These are phyloP conservation scores for Aspergillus costaricaensis DNA, from an alignment of 2,329 filamentous ascomycete species.

Conservation along the genomic window DNA sequence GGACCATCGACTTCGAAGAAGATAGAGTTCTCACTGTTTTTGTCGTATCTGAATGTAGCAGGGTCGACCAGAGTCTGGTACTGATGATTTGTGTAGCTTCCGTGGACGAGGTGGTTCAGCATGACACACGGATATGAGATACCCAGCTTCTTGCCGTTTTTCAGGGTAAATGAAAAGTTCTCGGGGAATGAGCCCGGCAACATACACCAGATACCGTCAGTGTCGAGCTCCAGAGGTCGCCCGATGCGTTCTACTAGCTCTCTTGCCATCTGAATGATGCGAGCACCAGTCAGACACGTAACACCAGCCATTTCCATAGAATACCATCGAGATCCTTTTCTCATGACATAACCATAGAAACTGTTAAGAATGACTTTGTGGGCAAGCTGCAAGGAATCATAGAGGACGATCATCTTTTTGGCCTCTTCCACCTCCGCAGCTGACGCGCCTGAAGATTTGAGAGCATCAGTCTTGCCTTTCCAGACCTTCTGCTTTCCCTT, in stretches of 20 bases:
- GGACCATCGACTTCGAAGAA: slow-evolving; percentile 99
- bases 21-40: slow-evolving; percentile 97
- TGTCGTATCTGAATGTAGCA: slow-evolving; percentile 84
- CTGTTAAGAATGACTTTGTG: slow-evolving; percentile 99
- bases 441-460: slow-evolving; percentile 80
- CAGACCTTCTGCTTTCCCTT: slow-evolving; percentile 97
- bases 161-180: slow-evolving; percentile 91
- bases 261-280: slow-evolving; percentile 94
- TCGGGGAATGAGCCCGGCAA: slow-evolving; percentile 93
- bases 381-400: slow-evolving; percentile 91
- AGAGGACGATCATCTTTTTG: slow-evolving; percentile 98
- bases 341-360: slow-evolving; percentile 99
- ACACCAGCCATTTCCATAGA: slow-evolving; percentile 99
- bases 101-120: slow-evolving; percentile 97
- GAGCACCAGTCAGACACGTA: slow-evolving; percentile 92
- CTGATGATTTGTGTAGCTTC: slow-evolving; percentile 92
- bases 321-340: slow-evolving; percentile 98
- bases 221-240: slow-evolving; percentile 89
- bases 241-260: slow-evolving; percentile 92
- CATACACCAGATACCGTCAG: slow-evolving; percentile 99
- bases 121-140: slow-evolving; percentile 99
- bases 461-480: slow-evolving; percentile 90
- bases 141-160: slow-evolving; percentile 92
- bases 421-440: slow-evolving; percentile 80
- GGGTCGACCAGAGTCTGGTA: slow-evolving; percentile 87